Evolutionary conservation across 1,284 basidiomycete species (phyloP), one percentile per base, ranked within the genome.

Genomic region (Ustilago lituana): DNA sequence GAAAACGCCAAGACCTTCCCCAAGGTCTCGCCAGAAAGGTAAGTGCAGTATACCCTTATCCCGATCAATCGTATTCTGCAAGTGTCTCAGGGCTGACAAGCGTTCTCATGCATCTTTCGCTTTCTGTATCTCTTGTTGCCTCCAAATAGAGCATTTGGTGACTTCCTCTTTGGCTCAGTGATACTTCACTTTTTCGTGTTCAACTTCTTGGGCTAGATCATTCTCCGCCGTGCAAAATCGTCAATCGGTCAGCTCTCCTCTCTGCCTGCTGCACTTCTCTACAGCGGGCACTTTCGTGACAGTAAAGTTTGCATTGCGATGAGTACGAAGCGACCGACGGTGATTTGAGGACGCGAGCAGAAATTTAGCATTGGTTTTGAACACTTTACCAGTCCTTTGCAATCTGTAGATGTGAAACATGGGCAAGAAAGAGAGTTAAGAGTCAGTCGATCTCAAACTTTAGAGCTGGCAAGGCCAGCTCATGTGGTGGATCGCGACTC

Each of bases 181-280:
- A 89, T 98, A 38, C 86, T 99, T 47, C 95, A 99, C 84, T 95
- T 98, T 85, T 98, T 98, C 82, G 94, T 96, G 53, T 97, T 90
- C 87, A 98, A 97, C 85, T 98, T 97, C 87, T 86, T 93, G 8
- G 91, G 91, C 74, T 92, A 65, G 50, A 31, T 19, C 31, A 17
- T 4, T 15, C 14, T 7, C 22, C 22, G 27, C 12, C 17, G n/a
- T 14, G 15, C 15, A n/a, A 12, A n/a, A 33, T n/a, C 27, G 29
- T n/a, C n/a, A n/a, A n/a, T n/a, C n/a, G n/a, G n/a, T n/a, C n/a
- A n/a, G n/a, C n/a, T n/a, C n/a, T n/a, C n/a, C n/a, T n/a, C n/a
- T n/a, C n/a, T n/a, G n/a, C n/a, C n/a, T n/a, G n/a, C n/a, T n/a
- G n/a, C n/a, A n/a, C n/a, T n/a, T n/a, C n/a, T n/a, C n/a, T n/a